phyloP scores from a whole-genome alignment of 345 rosid species.

The Corchorus capsularis region DNA sequence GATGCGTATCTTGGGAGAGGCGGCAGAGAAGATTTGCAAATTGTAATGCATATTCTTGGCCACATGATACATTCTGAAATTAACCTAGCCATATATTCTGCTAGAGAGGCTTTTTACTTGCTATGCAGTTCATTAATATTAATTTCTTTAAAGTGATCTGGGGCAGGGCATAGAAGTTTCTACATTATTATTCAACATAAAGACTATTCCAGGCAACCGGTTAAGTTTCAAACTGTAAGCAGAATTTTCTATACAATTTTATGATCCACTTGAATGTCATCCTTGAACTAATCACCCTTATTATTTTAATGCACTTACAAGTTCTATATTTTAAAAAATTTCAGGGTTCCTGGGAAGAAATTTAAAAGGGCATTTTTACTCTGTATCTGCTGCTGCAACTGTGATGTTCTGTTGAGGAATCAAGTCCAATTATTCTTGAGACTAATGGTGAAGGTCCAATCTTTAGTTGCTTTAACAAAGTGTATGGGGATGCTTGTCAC shows the following conservation, averaged over 20 bases:
- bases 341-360: conserved; percentile 5
- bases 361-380: neutral
- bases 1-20: conserved; percentile 9
- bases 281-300: conserved; percentile 11
- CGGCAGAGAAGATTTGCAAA: neutral
- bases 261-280: neutral
- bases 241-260: neutral
- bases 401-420: conserved; percentile 40
- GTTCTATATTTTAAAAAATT: conserved; percentile 11
- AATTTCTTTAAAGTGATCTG: neutral
- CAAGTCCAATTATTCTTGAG: conserved; percentile 42
- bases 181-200: neutral
- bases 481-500: conserved; percentile 41
- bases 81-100: neutral
- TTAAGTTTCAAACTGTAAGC: neutral
- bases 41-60: conserved; percentile 3
- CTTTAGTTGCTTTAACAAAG: conserved; percentile 40
- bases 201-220: neutral
- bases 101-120: neutral
- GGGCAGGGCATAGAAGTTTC: neutral
- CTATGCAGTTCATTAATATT: neutral
- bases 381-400: conserved; percentile 15
- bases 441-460: conserved; percentile 21
- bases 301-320: conserved; percentile 24
- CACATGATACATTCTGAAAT: neutral